phyloP scores from a whole-genome alignment of 2,329 filamentous ascomycete species.

The Penicillium expansum region DNA sequence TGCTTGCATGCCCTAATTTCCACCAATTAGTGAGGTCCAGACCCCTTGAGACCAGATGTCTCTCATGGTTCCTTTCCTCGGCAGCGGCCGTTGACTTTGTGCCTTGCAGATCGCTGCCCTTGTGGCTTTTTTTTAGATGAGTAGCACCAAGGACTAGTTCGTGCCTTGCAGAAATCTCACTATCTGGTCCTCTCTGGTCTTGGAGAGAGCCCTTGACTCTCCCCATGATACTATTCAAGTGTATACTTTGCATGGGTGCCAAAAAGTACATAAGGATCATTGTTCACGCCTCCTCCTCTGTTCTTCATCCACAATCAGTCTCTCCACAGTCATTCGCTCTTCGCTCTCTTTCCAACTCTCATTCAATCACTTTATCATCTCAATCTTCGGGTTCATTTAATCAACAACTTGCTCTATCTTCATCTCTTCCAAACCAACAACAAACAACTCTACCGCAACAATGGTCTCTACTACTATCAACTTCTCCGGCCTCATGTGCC shows the following conservation, averaged over 20 bases:
- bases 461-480: conserved; percentile 28
- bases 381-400: conserved; percentile 9
- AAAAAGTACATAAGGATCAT: conserved; percentile 25
- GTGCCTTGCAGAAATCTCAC: conserved; percentile 23
- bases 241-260: neutral
- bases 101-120: conserved; percentile 24
- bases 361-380: conserved; percentile 4
- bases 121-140: conserved; percentile 15
- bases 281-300: neutral
- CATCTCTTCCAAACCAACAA: neutral
- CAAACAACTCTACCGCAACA: conserved; percentile 3
- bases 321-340: conserved; percentile 24
- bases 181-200: conserved; percentile 5
- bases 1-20: neutral
- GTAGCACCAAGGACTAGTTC: conserved; percentile 20
- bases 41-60: conserved; percentile 13
- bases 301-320: conserved; percentile 17
- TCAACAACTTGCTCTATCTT: neutral
- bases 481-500: conserved; percentile 31
- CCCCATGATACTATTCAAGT: conserved; percentile 12
- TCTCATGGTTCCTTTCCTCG: conserved; percentile 14
- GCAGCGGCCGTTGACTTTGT: conserved; percentile 11
- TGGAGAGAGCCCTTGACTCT: conserved; percentile 16
- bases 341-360: conserved; percentile 2
- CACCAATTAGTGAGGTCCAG: neutral